phyloP scores from a whole-genome alignment of 768 basidiomycete species.

The Mrakia frigida region DNA sequence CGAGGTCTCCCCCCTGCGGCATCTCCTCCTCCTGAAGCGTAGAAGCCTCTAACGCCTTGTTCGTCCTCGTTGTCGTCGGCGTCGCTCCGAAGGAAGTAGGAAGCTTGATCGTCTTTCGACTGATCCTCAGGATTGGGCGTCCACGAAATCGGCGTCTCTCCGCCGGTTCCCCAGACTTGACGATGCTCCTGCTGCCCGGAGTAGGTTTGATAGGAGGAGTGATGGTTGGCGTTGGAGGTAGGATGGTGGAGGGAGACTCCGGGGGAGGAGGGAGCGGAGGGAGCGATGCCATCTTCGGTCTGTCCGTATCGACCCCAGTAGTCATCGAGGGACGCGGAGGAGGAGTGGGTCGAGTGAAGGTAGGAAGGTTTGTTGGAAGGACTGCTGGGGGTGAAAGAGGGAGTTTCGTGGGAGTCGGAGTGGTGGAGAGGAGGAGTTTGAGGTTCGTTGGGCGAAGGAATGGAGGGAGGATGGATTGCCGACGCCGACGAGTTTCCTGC shows the following conservation, averaged over 20 bases:
- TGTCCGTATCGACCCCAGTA: constrained; percentile 35
- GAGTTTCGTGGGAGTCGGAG: not conserved
- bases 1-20: not conserved
- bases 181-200: not conserved
- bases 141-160: constrained; percentile 32
- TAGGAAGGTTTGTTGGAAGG: not conserved
- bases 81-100: not conserved
- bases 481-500: not conserved
- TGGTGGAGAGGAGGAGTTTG: constrained; percentile 19
- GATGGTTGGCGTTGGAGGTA: no score
- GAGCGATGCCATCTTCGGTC: constrained; percentile 27
- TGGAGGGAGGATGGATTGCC: not conserved
- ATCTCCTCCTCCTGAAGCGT: not conserved
- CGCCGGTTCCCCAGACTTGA: constrained; percentile 30
- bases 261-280: not conserved
- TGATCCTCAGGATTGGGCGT: constrained; percentile 19
- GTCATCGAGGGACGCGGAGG: constrained; percentile 28
- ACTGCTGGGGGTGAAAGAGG: not conserved
- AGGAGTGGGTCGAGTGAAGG: constrained; percentile 3
- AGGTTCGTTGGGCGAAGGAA: not conserved
- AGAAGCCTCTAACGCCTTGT: not conserved
- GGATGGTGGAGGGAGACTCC: not conserved
- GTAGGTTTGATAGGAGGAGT: no score
- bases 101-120: not conserved
- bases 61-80: not conserved